Percentiles rank a stretch among this genome's conserved stretches.
Conservation (phyloP, 2,329 filamentous ascomycete species). For the Trichoderma lentiforme region DNA sequence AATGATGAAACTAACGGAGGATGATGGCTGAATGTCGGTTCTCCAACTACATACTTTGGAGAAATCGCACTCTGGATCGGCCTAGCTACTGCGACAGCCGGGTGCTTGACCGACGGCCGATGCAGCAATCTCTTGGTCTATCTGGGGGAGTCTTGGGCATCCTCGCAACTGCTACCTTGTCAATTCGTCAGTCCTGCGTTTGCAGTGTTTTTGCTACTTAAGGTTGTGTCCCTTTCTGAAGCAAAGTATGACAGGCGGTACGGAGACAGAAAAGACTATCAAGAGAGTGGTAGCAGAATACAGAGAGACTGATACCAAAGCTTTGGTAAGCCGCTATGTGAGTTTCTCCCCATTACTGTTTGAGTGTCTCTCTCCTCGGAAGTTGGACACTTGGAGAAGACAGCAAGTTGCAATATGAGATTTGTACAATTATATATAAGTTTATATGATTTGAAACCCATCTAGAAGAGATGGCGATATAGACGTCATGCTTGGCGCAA, state of each 20-base stretch:
- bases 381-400: neutral
- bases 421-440: neutral
- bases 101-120: conserved; percentile 53
- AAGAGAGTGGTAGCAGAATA: conserved; percentile 64
- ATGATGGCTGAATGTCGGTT: conserved; percentile 39
- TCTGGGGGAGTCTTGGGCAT: conserved; percentile 37
- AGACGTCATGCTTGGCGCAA: neutral
- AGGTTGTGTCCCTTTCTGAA: conserved; percentile 65
- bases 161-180: conserved; percentile 39
- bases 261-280: conserved; percentile 62
- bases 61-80: conserved; percentile 68
- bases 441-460: neutral
- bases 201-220: conserved; percentile 59
- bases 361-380: too few species aligned
- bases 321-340: conserved; percentile 35
- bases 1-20: neutral
- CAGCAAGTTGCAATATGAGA: neutral
- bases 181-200: conserved; percentile 60
- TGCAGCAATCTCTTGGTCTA: conserved; percentile 56
- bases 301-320: conserved; percentile 62
- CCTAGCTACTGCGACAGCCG: conserved; percentile 57
- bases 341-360: neutral
- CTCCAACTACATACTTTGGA: conserved; percentile 75
- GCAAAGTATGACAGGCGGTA: conserved; percentile 65
- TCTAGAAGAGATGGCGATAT: neutral